These are phyloP conservation scores for Venturia effusa DNA, from an alignment of 2,329 filamentous ascomycete species.

Conservation along the genomic window DNA sequence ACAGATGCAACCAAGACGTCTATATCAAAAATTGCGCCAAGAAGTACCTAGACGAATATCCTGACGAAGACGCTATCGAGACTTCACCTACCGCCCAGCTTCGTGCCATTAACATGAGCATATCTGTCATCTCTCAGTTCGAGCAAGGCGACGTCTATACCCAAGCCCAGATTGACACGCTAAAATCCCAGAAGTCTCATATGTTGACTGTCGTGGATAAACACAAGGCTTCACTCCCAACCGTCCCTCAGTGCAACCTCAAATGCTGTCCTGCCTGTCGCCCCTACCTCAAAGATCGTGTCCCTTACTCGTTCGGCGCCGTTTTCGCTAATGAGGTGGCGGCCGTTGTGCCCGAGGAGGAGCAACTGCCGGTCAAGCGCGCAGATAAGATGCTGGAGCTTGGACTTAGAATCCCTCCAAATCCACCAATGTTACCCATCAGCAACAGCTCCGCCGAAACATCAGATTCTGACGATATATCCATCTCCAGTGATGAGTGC, in stretches of 20 bases:
- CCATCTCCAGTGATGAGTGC: not conserved
- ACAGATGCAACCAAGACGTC: constrained; percentile 58
- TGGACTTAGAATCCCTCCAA: not conserved
- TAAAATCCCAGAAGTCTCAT: constrained; percentile 23
- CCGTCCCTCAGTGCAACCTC: constrained; percentile 28
- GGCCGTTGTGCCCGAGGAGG: not conserved
- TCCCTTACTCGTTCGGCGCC: constrained; percentile 33
- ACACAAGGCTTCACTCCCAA: not conserved
- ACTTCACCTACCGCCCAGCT: constrained; percentile 13
- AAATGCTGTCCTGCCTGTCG: constrained; percentile 30
- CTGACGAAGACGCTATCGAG: not conserved
- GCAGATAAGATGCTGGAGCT: not conserved
- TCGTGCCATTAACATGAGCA: constrained; percentile 20
- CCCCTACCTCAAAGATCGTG: constrained; percentile 37
- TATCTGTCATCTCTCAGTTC: constrained; percentile 24
- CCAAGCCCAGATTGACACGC: constrained; percentile 3
- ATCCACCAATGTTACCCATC: not conserved
- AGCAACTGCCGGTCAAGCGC: not conserved
- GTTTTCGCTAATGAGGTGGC: constrained; percentile 27
- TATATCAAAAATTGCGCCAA: not conserved
- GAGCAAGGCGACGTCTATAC: constrained; percentile 18
- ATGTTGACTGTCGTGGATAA: constrained; percentile 1
- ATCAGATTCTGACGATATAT: not conserved
- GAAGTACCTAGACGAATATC: not conserved
- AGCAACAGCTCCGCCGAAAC: not conserved